Base-by-base conservation (phyloP, 225 moss, liverwort and hornwort species). In the Antitrichia curtipendula region DNA sequence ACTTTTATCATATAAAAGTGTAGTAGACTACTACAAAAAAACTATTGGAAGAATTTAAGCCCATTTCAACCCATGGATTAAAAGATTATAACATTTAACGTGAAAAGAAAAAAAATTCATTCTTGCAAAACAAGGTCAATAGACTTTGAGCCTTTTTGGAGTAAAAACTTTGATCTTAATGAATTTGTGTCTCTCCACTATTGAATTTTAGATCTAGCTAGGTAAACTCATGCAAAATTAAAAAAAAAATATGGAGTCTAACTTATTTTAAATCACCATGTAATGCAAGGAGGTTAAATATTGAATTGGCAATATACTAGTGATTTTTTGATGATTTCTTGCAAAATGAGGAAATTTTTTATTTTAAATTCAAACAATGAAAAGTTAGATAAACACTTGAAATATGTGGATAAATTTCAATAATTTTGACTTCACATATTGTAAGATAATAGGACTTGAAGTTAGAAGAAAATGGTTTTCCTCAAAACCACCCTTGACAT, bases 401-500 rank as follows among this genome's bases (percentile, higher is more conserved):
- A 41, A 15, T 70, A 4, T 25, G 14, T 8, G 1, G 13, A 40
- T 38, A 38, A 13, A 4, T 41, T 70, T 70, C 8, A 70, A 70
- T 70, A 41, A 25, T 16, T 41, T 40, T 41, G 25, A 15, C 8
- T 69, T 69, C 8, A 41, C 0, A 41, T 70, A 24, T 69, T 40
- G 24, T 5, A 70, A 70, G 25, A 16, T 27, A 5, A 41, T 41
- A 70, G 3, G 5, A 1, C 16, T 41, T 5, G 1, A 8, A 41
- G 70, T 27, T 70, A 41, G 5, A 41, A 14, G 3, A 41, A 15
- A 41, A 41, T 41, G 4, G 25, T 5, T 41, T 41, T 25, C 8
- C 2, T 40, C 2, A 1, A 69, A 23, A 23, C 1, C 24, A 0
- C 24, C 24, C 13, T 8, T 0, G 0, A 24, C 8, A 40, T 24